Evolutionary conservation across 208 protist genomes (phyloP), one percentile per base, ranked within the genome.

Genomic region (Crithidia brevicula): DNA sequence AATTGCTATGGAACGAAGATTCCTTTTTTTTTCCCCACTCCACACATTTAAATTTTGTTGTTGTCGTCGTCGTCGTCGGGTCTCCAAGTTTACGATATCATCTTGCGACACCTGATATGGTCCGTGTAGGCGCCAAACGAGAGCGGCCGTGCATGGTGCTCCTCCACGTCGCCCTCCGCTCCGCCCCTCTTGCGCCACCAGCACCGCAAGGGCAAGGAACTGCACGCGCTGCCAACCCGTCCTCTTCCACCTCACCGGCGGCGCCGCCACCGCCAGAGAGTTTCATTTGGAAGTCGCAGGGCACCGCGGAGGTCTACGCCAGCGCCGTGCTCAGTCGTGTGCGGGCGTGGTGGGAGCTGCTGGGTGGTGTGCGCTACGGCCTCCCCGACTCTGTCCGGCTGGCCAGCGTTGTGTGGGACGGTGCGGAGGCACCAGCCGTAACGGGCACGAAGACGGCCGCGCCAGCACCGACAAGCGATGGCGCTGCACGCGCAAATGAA

Each of bases 351-450:
- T 61, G 69, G 61, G 47, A 62, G 31, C 53, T 69, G 38, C 50
- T 75, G 18, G 76, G 76, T 23, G 76, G 76, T 9, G 70, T 81
- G 38, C 76, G 76, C 45, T 81, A 77, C 70, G 76, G 56, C 31
- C 31, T 49, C 6, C 43, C 50, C 22, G 65, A 75, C 45, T 22
- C 60, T 6, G 28, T 65, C 16, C 49, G 28, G 4, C 20, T 73
- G 4, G 31, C 23, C 18, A 67, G 60, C n/a, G 66, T 46, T 5
- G 45, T 64, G 28, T 79, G 72, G 72, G 40, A 63, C 10, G 62
- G 23, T 31, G 34, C 4, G 16, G 53, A 45, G 16, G 27, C 36
- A 4, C 4, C 42, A 28, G 30, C 40, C 23, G 28, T 10, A n/a
- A n/a, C n/a, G n/a, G n/a, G n/a, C n/a, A n/a, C n/a, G n/a, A n/a